Base-by-base conservation (phyloP, 2,329 filamentous ascomycete species). In the Aspergillus hiratsukae region DNA sequence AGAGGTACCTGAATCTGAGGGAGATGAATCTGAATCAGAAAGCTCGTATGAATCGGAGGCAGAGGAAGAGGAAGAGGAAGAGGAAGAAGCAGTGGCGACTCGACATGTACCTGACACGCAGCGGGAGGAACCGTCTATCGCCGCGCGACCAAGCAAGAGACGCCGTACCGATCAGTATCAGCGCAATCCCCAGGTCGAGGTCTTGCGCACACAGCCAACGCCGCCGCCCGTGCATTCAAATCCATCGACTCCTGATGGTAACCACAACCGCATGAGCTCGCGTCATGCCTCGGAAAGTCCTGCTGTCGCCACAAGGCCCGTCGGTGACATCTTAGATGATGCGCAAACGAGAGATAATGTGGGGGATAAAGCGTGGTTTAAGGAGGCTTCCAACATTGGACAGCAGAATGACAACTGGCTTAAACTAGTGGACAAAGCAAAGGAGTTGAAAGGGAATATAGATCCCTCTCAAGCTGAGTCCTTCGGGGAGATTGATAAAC, bases 401-500 rank as follows among this genome's bases (percentile, higher is more conserved):
- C 53, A 53, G 1, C 67, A 69, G 49, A 48, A 54, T 43, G 53
- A 58, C 1, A 59, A 61, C 21, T 72, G 69, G 70, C 50, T 59
- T 4, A 48, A 10, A 3, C 27, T 68, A 27, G 50, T 61, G 25
- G 23, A 46, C 4, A 53, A 49, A 17, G 57, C 59, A 11, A 54
- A 40, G 23, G 27, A 25, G 9, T 51, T 61, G 48, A 52, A 51
- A 27, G 17, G 48, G 41, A 48, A 10, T 21, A 29, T 28, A 27
- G 51, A 41, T 3, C 31, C 45, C 27, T 28, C 45, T 11, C 23
- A 31, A 8, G 17, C 25, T 1, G 23, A 49, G 4, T 19, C 54
- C 7, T 59, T 63, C 6, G 11, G 49, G 8, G 48, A 53, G 9
- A 54, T 64, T 1, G 40, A 48, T 3, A 40, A 43, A 27, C 19